Conservation (phyloP, 805 yeast species). For the Ascoidea tarda region DNA sequence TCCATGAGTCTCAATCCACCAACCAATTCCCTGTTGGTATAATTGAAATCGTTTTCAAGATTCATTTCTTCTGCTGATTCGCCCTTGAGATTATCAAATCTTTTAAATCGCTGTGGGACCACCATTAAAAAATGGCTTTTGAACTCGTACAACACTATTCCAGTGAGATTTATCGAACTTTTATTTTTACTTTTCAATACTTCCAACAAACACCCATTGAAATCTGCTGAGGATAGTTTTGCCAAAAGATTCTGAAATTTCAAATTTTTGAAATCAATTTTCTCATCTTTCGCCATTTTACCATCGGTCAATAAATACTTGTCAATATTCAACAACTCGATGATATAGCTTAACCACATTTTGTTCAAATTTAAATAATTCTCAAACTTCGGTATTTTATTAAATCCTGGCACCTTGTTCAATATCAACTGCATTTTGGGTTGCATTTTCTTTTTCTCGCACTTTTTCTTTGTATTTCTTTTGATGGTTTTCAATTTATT, state of each 20-base stretch:
- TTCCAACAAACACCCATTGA: conserved; percentile 5
- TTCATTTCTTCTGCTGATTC: not conserved
- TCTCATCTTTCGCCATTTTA: not conserved
- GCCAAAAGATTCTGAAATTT: conserved; percentile 3
- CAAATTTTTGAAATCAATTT: not conserved
- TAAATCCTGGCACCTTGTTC: not conserved
- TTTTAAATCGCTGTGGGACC: conserved; percentile 5
- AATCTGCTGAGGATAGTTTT: conserved; percentile 8
- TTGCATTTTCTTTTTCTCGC: not conserved
- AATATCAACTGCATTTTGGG: not conserved
- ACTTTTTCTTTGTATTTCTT: not conserved
- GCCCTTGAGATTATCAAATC: not conserved
- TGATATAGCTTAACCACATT: conserved; percentile 6
- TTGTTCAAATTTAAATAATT: conserved; percentile 2
- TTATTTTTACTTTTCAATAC: conserved; percentile 1
- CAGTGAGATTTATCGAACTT: conserved; percentile 1
- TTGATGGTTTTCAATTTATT: not conserved
- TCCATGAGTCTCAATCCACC: conserved; percentile 59
- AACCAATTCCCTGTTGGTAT: conserved; percentile 16
- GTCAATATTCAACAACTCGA: conserved; percentile 1
- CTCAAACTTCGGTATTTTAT: conserved; percentile 2
- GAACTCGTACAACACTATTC: conserved; percentile 8
- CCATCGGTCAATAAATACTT: not conserved
- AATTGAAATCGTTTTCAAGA: not conserved
- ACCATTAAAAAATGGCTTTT: conserved; percentile 7